Base-by-base conservation (phyloP, 306 rosid genomes). In the Biancaea sappan region DNA sequence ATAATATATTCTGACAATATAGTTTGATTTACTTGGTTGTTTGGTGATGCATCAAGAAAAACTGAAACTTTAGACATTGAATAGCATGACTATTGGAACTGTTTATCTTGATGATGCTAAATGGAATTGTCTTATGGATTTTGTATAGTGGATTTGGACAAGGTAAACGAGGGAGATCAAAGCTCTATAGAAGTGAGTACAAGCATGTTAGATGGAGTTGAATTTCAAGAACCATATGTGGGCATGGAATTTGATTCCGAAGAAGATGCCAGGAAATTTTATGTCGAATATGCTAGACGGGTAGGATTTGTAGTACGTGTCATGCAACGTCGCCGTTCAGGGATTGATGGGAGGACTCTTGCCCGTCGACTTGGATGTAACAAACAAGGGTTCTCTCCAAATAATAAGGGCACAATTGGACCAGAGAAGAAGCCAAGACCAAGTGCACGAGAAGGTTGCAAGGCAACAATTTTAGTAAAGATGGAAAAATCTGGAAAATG, bases 321-420 rank as follows among this genome's bases (percentile, higher is more conserved):
- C 46, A 94, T 91, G 98, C 97, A 94, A 77, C 89, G 98, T 13
- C 96, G 94, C 34, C 86, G 90, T 75, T 92, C 96, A 5, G 91
- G 91, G 38, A 85, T 88, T 40, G 97, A 91, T 84, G 96, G 98
- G 62, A 89, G 85, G 74, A 94, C 97, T 13, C 91, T 94, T 81
- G 97, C 96, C n/a, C 96, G 94, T 50, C 91, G 96, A 60, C 96
- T 91, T 71, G 97, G 98, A 71, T 94, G 98, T 78, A 91, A 89
- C 80, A 94, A 94, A 78, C 96, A 91, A 73, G 98, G 98, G 18
- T 94, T 86, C 83, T 88, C 98, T 65, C 96, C 97, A 34, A 88
- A 83, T 75, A 88, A 72, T 16, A 86, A 73, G 80, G 89, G 87
- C 8, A 51, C 73, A 38, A 48, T 69, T 62, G 96, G 94, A 66